Evolutionary conservation across 1,139 yeast genomes (phyloP).

Genomic region (Saccharomyces pastorianus): DNA sequence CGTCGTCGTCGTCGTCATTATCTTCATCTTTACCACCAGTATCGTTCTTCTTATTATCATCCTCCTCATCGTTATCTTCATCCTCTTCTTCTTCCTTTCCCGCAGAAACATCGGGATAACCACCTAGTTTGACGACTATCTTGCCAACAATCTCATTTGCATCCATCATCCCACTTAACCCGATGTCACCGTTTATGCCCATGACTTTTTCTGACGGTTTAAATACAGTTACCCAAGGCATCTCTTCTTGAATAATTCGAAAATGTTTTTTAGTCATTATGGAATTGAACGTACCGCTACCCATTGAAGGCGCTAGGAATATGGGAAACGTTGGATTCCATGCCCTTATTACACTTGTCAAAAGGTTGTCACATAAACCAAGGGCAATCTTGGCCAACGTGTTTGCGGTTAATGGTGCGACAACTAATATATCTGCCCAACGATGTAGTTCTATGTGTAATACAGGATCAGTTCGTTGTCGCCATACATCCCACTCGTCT

Average conservation of each 20-base stretch:
- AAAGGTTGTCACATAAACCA: conserved; percentile 83
- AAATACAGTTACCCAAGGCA: conserved; percentile 69
- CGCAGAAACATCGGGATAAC: conserved; percentile 78
- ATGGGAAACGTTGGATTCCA: conserved; percentile 91
- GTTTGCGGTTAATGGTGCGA: conserved; percentile 92
- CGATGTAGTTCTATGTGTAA: conserved; percentile 85
- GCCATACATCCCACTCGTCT: conserved; percentile 92
- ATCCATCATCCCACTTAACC: conserved; percentile 95
- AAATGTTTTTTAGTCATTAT: conserved; percentile 86
- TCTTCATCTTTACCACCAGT: conserved; percentile 30
- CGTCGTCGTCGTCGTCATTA: conserved; percentile 28
- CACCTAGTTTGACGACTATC: conserved; percentile 75
- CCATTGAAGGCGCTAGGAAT: conserved; percentile 94
- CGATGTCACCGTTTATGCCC: conserved; percentile 85
- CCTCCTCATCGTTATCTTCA: conserved; percentile 42
- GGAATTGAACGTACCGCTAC: conserved; percentile 90
- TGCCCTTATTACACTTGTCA: conserved; percentile 75
- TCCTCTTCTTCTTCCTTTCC: conserved; percentile 63
- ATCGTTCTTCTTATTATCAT: conserved; percentile 34
- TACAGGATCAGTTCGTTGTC: conserved; percentile 78
- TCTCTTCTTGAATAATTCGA: conserved; percentile 48
- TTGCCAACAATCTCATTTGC: conserved; percentile 85
- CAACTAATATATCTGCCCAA: conserved; percentile 89
- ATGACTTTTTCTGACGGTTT: conserved; percentile 91
- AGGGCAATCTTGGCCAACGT: conserved; percentile 84